Base-by-base conservation (phyloP, 345 rosid species). In the Rubroshorea leprosula region DNA sequence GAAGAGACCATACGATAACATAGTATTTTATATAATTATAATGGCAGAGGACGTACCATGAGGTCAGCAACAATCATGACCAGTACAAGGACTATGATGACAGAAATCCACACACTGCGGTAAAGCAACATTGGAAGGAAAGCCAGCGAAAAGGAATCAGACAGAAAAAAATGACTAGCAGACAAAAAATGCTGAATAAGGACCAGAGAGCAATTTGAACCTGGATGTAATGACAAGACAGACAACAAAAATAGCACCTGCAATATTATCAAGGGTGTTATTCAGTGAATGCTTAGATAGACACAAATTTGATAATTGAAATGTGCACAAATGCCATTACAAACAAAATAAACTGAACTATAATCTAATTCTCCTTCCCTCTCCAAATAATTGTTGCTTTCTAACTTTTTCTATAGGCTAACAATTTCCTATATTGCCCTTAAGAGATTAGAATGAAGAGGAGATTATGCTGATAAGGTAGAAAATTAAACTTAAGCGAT, bases 301-400 rank as follows among this genome's bases (percentile, higher is more conserved):
- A 43, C 44, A 68, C 15, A 41, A 24, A 17, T 1, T 39, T 54
- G 11, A 26, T 23, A 49, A n/a, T n/a, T n/a, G 22, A 23, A 60
- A 45, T 29, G 35, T 4, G 9, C 35, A 29, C 4, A 29, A 29
- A 20, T 3, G 9, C 11, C 15, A n/a, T 11, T 25, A 24, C 23
- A 52, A 62, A 52, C n/a, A 41, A 9, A 41, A 39, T 5, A 23
- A 15, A 60, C 5, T 5, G 22, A 18, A 4, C 70, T 25, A 92
- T 87, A 74, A 89, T 89, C 93, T 90, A 89, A 44, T 96, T 96
- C 55, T 89, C 85, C 75, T 92, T 92, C 75, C 86, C 90, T 73
- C 60, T 81, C 52, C 86, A n/a, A n/a, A n/a, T n/a, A n/a, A n/a
- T n/a, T n/a, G n/a, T n/a, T n/a, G n/a, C n/a, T n/a, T n/a, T n/a